phyloP scores from a whole-genome alignment of 2,329 filamentous ascomycete species.

The Hymenoscyphus scutula region DNA sequence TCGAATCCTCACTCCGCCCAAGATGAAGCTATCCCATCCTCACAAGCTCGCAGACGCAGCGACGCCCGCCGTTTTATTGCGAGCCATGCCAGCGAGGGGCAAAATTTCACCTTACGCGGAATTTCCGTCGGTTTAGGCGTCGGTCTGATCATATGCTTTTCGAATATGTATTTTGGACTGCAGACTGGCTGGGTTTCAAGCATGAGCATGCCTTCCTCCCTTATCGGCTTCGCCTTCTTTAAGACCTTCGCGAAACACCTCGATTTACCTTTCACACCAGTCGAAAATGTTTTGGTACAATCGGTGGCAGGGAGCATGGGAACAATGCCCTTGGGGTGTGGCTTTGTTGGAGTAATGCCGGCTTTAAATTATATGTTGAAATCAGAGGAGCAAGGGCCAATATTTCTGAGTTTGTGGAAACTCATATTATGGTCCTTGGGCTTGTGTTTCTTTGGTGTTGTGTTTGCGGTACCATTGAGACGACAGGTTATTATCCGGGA shows the following conservation, averaged over 20 bases:
- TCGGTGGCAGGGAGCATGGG: constrained; percentile 94
- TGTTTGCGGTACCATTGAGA: constrained; percentile 89
- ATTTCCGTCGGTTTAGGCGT: constrained; percentile 77
- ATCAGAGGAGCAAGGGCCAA: constrained; percentile 73
- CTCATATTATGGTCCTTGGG: constrained; percentile 88
- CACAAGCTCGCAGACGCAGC: constrained; percentile 26
- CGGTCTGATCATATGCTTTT: constrained; percentile 89
- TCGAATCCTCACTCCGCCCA: constrained; percentile 9
- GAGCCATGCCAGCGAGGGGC: constrained; percentile 38
- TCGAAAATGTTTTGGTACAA: constrained; percentile 96
- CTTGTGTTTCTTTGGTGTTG: constrained; percentile 92
- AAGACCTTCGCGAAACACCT: constrained; percentile 71
- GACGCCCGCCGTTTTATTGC: constrained; percentile 33
- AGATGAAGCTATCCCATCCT: constrained; percentile 5
- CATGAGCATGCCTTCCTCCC: constrained; percentile 94
- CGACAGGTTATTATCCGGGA: constrained; percentile 91
- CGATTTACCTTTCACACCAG: constrained; percentile 79
- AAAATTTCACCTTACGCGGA: constrained; percentile 82
- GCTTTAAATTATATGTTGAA: constrained; percentile 84
- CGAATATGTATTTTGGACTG: constrained; percentile 98
- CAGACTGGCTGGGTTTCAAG: constrained; percentile 79
- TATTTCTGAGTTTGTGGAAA: constrained; percentile 70
- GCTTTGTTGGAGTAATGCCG: constrained; percentile 92
- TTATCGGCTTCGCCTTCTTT: constrained; percentile 95
- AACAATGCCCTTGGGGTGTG: constrained; percentile 93